These are phyloP conservation scores for Phytopythium aichiense DNA, from an alignment of 352 stramenopile genomes.

Conservation along the genomic window DNA sequence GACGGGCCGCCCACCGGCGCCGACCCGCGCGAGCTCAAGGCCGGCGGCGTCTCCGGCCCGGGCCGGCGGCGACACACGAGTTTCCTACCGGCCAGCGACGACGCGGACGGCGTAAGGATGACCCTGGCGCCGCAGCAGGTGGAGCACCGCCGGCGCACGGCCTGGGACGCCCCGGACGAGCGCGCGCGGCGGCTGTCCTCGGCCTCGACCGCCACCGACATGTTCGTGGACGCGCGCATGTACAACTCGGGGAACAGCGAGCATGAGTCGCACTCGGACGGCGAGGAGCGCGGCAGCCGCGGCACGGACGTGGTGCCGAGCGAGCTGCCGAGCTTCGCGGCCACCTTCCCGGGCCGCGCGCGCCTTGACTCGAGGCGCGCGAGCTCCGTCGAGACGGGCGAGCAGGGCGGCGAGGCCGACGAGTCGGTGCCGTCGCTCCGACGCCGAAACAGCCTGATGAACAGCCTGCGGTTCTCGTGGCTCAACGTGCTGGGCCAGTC, in stretches of 20 bases:
- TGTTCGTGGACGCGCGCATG: conserved; percentile 19
- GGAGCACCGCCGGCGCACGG: conserved; percentile 7
- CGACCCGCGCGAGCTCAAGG: conserved; percentile 6
- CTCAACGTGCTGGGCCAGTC: conserved; percentile 49
- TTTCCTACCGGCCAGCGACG: conserved; percentile 4
- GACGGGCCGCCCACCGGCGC: conserved; percentile 10
- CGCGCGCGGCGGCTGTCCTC: conserved; percentile 14
- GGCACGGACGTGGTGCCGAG: conserved; percentile 27
- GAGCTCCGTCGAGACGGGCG: background rate
- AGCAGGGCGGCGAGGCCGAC: background rate
- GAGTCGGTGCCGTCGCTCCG: conserved; percentile 5
- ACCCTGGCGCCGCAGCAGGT: conserved; percentile 3
- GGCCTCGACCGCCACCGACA: conserved; percentile 13
- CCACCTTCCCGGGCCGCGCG: background rate
- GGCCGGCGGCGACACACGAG: conserved; percentile 8
- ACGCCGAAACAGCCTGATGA: conserved; percentile 35
- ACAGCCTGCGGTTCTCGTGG: conserved; percentile 58
- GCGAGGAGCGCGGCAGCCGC: conserved; percentile 11
- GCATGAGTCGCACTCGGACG: conserved; percentile 11
- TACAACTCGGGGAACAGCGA: conserved; percentile 21
- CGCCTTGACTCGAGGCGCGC: background rate
- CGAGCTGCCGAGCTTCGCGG: conserved; percentile 6
- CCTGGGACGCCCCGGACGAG: conserved; percentile 1
- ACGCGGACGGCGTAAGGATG: conserved; percentile 6
- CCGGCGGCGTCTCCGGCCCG: conserved; percentile 1